Evolutionary conservation across 2,329 filamentous ascomycete genomes (phyloP), one percentile per base, ranked within the genome.

Genomic region (Chalaropsis thielavioides): DNA sequence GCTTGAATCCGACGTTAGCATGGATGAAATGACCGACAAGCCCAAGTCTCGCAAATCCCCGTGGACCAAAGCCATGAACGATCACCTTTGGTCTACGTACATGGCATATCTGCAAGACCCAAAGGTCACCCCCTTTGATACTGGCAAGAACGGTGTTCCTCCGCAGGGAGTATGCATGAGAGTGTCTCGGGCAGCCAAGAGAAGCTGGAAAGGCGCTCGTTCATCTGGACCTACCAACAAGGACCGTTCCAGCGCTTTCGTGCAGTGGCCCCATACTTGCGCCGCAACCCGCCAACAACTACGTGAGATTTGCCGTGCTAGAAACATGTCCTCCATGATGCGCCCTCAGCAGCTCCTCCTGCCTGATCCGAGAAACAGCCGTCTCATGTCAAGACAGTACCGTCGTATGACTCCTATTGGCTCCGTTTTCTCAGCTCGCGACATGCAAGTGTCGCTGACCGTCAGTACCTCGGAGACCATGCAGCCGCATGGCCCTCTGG

Each of bases 71-170:
- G 79, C 82, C 19, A 86, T 87, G 83, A 83, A 78, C 73, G 76
- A 81, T 13, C 85, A 88, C 69, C 73, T 88, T 10, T 88, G 85
- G 85, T 78, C 81, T 4, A 85, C 82, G 0, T 88, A 86, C 70
- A 75, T 81, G 66, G 75, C 84, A 63, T 88, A 87, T 69, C 75
- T 87, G 49, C 82, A 85, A 71, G 85, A 88, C 69, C 84, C 85
- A 58, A 83, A 82, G 61, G 83, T 87, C 2, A 88, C 85, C 0
- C 85, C 85, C 0, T 83, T 88, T 68, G 80, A 82, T 62, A 78
- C 85, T 64, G 81, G 83, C 67, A 84, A 83, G 70, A 84, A 82
- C 70, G 80, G 81, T 65, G 80, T 87, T 31, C 85, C 85, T 7
- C 85, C 85, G 2, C 78, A 83, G 54, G 85, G 85, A 17, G 84